Base-by-base conservation (phyloP, 2,329 filamentous ascomycete species). In the Hypoxylon sp. region DNA sequence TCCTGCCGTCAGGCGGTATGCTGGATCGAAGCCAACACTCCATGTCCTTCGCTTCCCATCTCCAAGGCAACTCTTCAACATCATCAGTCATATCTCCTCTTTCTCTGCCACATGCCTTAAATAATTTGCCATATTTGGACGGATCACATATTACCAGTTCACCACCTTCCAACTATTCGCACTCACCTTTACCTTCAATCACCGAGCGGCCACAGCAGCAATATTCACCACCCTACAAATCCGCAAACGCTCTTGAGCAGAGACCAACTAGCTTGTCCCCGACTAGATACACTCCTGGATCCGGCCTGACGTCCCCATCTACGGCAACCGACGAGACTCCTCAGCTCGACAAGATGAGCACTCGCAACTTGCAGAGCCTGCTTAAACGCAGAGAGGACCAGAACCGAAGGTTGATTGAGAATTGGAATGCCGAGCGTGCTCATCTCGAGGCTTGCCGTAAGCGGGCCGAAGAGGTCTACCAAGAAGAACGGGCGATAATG, bases 401-500 rank as follows among this genome's bases (percentile, higher is more conserved):
- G 43, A 64, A 56, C 42, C 57, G 64, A 27, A 61, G 54, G 36
- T 42, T 68, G 42, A 69, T 75, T 16, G 77, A 79, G 50, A 77
- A 75, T 13, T 81, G 78, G 78, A 77, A 79, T 60, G 75, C 76
- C 7, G 79, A 83, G 63, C 75, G 79, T 23, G 76, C 74, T 38
- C 75, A 81, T 47, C 70, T 82, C 47, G 79, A 82, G 61, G 78
- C 78, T 5, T 80, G 78, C 55, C 75, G 79, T 7, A 74, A 75
- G 34, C 75, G 78, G 9, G 79, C 76, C 3, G 80, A 82, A 58
- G 76, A 80, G 62, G 75, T 82, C n/a, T 81, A 81, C 60, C 75
- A 75, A 55, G 78, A 81, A 58, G 79, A 82, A 61, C 75, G 78
- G 5, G 70, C 69, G 38, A 72, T 81, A 47, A 81, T 82, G 75